Evolutionary conservation across 2,329 filamentous ascomycete species (phyloP).

Genomic region (Allantophomopsis cytisporea): DNA sequence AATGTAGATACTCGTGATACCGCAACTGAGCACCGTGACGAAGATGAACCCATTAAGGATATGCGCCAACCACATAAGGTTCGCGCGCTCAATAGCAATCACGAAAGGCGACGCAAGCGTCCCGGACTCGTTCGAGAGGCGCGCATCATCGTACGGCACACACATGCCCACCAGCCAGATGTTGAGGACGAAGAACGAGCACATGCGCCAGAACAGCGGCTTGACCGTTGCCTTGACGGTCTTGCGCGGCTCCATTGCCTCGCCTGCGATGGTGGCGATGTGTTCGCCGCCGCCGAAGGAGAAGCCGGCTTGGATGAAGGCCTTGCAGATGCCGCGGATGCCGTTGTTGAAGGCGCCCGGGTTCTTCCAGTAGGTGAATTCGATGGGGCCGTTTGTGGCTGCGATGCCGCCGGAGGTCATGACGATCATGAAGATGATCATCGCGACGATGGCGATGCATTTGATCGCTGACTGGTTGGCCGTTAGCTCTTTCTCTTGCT

Average conservation of each 20-base stretch:
- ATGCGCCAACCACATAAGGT: constrained; percentile 1
- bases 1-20: constrained; percentile 8
- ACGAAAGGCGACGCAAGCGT: constrained; percentile 6
- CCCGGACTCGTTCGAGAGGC: constrained; percentile 33
- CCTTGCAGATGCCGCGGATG: constrained; percentile 55
- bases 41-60: constrained; percentile 5
- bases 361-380: background rate
- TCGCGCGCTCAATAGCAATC: constrained; percentile 2
- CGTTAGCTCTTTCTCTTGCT: constrained; percentile 23
- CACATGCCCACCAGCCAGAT: constrained; percentile 38
- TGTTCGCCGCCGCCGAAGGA: constrained; percentile 41
- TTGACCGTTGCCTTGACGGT: constrained; percentile 44
- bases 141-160: constrained; percentile 46
- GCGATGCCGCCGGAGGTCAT: constrained; percentile 29
- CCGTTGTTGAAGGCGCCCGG: background rate
- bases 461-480: constrained; percentile 18
- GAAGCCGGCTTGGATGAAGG: constrained; percentile 47
- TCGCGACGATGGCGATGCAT: constrained; percentile 27
- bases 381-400: constrained; percentile 27
- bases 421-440: constrained; percentile 39
- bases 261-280: constrained; percentile 30
- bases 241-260: constrained; percentile 35
- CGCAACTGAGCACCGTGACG: constrained; percentile 2
- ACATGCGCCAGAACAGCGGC: constrained; percentile 46
- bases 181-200: constrained; percentile 40